phyloP scores from a whole-genome alignment of 2,329 filamentous ascomycete genomes.

The Knufia petricola region DNA sequence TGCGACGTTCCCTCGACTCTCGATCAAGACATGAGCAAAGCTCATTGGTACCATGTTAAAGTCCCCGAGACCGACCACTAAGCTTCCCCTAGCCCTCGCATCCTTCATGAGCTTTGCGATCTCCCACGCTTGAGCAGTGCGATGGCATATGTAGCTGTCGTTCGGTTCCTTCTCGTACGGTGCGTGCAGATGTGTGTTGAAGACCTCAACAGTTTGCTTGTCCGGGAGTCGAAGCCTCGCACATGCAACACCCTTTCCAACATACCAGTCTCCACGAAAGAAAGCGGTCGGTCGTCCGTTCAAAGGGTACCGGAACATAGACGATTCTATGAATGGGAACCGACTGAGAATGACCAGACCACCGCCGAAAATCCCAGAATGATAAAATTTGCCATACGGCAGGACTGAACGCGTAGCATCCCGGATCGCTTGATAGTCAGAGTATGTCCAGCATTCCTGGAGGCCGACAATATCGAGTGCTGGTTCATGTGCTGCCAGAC shows the following conservation, averaged over 20 bases:
- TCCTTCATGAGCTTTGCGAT: constrained; percentile 79
- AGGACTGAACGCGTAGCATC: constrained; percentile 62
- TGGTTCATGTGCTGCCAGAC: constrained; percentile 59
- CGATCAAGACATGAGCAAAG: constrained; percentile 73
- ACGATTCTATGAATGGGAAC: constrained; percentile 87
- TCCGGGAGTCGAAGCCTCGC: constrained; percentile 51
- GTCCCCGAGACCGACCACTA: constrained; percentile 80
- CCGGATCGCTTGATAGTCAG: constrained; percentile 72
- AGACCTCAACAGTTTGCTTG: constrained; percentile 61
- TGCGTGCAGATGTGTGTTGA: constrained; percentile 85
- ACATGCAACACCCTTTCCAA: constrained; percentile 85
- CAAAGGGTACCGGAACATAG: constrained; percentile 77
- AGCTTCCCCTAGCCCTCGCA: constrained; percentile 67
- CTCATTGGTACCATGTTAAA: constrained; percentile 94
- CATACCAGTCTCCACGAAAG: constrained; percentile 86
- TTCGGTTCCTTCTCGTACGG: constrained; percentile 71
- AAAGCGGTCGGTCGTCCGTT: constrained; percentile 91
- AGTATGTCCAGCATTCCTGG: constrained; percentile 87
- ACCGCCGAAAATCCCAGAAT: constrained; percentile 77
- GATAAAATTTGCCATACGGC: constrained; percentile 88
- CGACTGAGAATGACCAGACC: constrained; percentile 80
- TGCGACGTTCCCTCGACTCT: constrained; percentile 62
- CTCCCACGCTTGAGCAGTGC: constrained; percentile 89
- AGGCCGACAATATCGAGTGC: constrained; percentile 78
- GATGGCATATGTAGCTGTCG: constrained; percentile 83